These are phyloP conservation scores for Pelomyxa schiedti DNA, from an alignment of 78 protist species.

Conservation along the genomic window DNA sequence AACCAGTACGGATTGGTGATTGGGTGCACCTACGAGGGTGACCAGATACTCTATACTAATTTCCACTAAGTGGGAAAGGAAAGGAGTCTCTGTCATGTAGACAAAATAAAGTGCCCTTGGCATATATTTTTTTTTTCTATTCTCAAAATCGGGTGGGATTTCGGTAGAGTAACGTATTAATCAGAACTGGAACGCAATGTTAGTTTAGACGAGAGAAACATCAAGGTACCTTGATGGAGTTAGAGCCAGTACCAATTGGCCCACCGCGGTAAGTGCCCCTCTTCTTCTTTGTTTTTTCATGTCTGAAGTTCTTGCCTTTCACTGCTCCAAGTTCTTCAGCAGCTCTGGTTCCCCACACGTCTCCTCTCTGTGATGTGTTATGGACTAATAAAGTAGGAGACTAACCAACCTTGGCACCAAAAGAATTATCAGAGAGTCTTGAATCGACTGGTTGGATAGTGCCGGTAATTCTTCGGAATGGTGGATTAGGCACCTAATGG, in stretches of 20 bases:
- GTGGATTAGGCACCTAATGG: neutral
- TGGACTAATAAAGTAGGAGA: too few relatives aligned
- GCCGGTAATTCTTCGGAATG: neutral
- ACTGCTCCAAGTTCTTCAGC: neutral
- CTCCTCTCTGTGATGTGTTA: neutral
- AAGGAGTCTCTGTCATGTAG: too few relatives aligned
- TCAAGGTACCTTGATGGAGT: conserved; percentile 38
- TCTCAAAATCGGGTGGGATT: too few relatives aligned
- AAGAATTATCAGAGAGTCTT: neutral
- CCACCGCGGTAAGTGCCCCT: conserved; percentile 65
- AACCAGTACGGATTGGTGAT: too few relatives aligned
- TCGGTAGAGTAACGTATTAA: too few relatives aligned
- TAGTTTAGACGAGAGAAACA: too few relatives aligned
- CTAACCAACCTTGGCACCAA: neutral
- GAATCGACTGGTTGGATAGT: neutral
- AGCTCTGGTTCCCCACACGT: conserved; percentile 34
- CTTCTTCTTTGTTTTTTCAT: conserved; percentile 61
- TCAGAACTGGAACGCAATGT: too few relatives aligned
- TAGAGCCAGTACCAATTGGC: neutral
- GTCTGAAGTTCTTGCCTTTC: conserved; percentile 50
- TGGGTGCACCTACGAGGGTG: too few relatives aligned
- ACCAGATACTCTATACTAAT: too few relatives aligned
- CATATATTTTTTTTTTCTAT: too few relatives aligned
- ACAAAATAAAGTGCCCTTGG: too few relatives aligned
- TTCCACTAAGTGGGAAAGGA: too few relatives aligned